Percentiles rank a stretch among this genome's conserved stretches.
These are phyloP conservation scores for Colletotrichum destructivum DNA, from an alignment of 2,329 filamentous ascomycete genomes.

Conservation along the genomic window DNA sequence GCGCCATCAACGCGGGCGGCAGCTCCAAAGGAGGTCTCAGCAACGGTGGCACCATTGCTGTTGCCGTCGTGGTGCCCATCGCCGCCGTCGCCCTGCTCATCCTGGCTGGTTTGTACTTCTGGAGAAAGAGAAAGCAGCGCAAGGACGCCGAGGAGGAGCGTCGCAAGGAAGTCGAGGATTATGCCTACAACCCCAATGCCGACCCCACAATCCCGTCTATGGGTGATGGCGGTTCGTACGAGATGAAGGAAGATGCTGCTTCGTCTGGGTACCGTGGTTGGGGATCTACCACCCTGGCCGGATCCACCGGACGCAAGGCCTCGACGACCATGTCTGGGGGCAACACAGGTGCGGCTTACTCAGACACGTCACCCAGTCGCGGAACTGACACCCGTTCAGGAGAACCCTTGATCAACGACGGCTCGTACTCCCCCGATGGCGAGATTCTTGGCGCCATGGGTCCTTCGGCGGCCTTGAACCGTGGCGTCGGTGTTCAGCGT, in stretches of 20 bases:
- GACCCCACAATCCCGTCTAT: conserved; percentile 81
- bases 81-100: conserved; percentile 87
- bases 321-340: conserved; percentile 92
- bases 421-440: conserved; percentile 74
- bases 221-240: conserved; percentile 70
- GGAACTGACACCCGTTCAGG: conserved; percentile 80
- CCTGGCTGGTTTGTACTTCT: conserved; percentile 83
- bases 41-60: conserved; percentile 82
- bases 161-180: conserved; percentile 97
- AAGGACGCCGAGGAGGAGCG: conserved; percentile 90
- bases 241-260: conserved; percentile 82
- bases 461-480: conserved; percentile 76
- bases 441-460: conserved; percentile 90
- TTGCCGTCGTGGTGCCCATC: conserved; percentile 95
- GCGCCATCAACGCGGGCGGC: conserved; percentile 48
- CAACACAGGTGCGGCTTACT: conserved; percentile 75
- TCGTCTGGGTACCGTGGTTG: conserved; percentile 91
- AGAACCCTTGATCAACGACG: conserved; percentile 73
- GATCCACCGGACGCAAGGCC: conserved; percentile 83
- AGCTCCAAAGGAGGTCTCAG: conserved; percentile 63
- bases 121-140: conserved; percentile 88
- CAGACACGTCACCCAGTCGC: conserved; percentile 80
- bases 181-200: conserved; percentile 97
- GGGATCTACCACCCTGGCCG: conserved; percentile 82
- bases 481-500: conserved; percentile 81